phyloP scores from a whole-genome alignment of 2,329 filamentous ascomycete genomes.

The Rutstroemia sydowiana region DNA sequence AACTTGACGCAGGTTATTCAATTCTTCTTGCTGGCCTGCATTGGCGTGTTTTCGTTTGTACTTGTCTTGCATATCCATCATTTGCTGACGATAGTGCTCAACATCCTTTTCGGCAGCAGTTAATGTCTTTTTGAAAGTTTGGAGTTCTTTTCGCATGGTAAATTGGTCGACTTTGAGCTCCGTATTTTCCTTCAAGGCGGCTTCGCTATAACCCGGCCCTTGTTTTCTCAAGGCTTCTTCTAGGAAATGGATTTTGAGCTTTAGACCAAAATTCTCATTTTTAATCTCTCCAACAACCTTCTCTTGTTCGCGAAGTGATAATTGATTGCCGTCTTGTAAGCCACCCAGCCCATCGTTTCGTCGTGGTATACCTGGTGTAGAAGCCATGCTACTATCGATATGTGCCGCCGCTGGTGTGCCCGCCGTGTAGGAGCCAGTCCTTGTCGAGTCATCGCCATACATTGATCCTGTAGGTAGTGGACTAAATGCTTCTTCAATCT shows the following conservation, averaged over 20 bases:
- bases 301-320: constrained; percentile 91
- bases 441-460: constrained; percentile 49
- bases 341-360: constrained; percentile 57
- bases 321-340: constrained; percentile 77
- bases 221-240: constrained; percentile 84
- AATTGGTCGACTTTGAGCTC: constrained; percentile 90
- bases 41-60: constrained; percentile 69
- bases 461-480: constrained; percentile 66
- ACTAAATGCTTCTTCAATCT: constrained; percentile 65
- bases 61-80: constrained; percentile 75
- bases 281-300: constrained; percentile 92
- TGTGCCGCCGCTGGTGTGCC: constrained; percentile 71
- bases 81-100: constrained; percentile 73
- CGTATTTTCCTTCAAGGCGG: constrained; percentile 87
- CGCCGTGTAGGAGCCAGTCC: constrained; percentile 54
- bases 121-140: constrained; percentile 78
- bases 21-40: constrained; percentile 56
- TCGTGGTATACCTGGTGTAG: constrained; percentile 72
- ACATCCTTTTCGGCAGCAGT: constrained; percentile 77
- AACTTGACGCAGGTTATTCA: constrained; percentile 48
- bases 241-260: constrained; percentile 94
- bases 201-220: constrained; percentile 83
- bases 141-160: constrained; percentile 80
- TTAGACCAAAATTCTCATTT: constrained; percentile 96
- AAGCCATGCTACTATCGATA: constrained; percentile 66